Evolutionary conservation across 2,329 filamentous ascomycete species (phyloP), one percentile per base, ranked within the genome.

Genomic region (Pseudocercospora cruenta): DNA sequence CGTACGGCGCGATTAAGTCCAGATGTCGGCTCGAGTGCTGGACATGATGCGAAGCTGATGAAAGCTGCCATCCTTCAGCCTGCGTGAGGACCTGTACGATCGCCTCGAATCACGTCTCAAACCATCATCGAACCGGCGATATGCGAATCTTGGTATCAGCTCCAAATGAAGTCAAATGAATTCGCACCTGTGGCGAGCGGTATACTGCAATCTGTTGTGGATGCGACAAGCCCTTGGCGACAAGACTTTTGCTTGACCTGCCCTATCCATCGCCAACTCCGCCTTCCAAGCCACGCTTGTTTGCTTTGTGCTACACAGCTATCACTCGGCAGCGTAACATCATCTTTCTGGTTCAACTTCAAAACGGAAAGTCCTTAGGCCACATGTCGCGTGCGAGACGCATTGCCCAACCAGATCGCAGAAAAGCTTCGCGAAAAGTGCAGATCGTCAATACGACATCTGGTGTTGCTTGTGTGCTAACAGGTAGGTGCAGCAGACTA

Each of bases 321-420:
- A 66, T 66, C 64, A 63, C 64, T 49, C 51, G 26, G 49, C 55
- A 43, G 58, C 47, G 64, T 66, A 63, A 66, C 64, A 43, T 66
- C 45, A 22, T 43, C n/a, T 36, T 33, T 58, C 43, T 58, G 31
- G 51, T 28, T 28, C 49, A 54, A 54, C 49, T 54, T 28, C 49
- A 54, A 54, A 54, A 28, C 45, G 45, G 45, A 49, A 49, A 22
- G n/a, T 49, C 22, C 49, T n/a, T 54, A 2, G 24, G 16, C 21
- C 21, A 36, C 49, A 54, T 24, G 24, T 54, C 21, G 19, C 49
- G 22, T 54, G 49, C 49, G 22, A 28, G 12, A 12, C 22, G 14
- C 4, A 49, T 54, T 54, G 49, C 24, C 49, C 49, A 54, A 54
- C 49, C 49, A 54, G 49, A 54, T 24, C n/a, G 49, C 49, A 54